Evolutionary conservation across 352 stramenopile species (phyloP).

Genomic region (Globisporangium middletonii): DNA sequence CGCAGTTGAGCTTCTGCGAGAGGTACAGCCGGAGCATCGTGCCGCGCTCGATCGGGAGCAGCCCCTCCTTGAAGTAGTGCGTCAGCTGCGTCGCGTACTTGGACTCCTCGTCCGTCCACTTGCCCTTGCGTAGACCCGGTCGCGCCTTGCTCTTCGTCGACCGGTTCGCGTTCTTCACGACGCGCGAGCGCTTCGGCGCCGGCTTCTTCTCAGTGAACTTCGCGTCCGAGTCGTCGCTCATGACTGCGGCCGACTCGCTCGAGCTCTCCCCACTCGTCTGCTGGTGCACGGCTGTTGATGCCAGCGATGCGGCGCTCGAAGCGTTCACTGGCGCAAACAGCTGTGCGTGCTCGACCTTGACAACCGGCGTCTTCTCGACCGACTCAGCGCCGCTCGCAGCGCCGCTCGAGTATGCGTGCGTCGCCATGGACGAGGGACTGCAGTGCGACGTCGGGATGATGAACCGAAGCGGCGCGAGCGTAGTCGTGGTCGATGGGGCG

Average conservation of each 20-base stretch:
- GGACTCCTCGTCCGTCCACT: slow-evolving; percentile 84
- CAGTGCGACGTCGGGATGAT: slow-evolving; percentile 66
- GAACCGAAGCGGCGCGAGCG: slow-evolving; percentile 68
- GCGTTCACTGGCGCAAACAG: slow-evolving; percentile 11
- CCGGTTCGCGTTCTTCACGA: slow-evolving; percentile 49
- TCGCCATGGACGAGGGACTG: slow-evolving; percentile 18
- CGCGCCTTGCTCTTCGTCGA: slow-evolving; percentile 84
- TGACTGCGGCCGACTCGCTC: background rate
- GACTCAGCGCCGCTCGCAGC: slow-evolving; percentile 14
- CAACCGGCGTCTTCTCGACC: slow-evolving; percentile 6
- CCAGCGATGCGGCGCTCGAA: background rate
- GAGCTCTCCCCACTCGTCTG: background rate
- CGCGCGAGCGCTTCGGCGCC: slow-evolving; percentile 37
- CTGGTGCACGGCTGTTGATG: background rate
- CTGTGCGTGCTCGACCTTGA: slow-evolving; percentile 4
- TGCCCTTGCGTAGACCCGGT: slow-evolving; percentile 80
- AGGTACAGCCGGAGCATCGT: slow-evolving; percentile 89
- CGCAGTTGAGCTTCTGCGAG: slow-evolving; percentile 90
- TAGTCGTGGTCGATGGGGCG: slow-evolving; percentile 3
- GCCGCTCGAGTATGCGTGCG: slow-evolving; percentile 13
- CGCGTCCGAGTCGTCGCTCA: slow-evolving; percentile 7
- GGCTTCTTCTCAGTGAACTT: slow-evolving; percentile 38
- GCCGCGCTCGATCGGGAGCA: slow-evolving; percentile 76
- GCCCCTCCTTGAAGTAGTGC: slow-evolving; percentile 82
- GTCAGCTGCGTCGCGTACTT: slow-evolving; percentile 67